Conservation (phyloP, 371 early-diverging fungal genomes). For the Mucor saturninus region DNA sequence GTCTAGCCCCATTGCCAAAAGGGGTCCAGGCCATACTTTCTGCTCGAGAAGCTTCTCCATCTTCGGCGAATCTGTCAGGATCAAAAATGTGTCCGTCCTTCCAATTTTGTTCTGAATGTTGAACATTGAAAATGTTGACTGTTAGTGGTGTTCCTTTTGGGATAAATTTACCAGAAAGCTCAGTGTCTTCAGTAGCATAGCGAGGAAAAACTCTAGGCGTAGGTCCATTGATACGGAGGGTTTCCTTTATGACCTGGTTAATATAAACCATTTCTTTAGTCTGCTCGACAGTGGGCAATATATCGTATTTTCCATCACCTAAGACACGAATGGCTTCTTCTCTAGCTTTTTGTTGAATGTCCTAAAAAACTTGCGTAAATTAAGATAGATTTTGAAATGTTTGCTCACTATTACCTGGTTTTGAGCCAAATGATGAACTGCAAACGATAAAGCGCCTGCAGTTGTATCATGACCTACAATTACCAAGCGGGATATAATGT, state of each 20-base stretch:
- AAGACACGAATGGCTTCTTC: constrained; percentile 54
- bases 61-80: constrained; percentile 18
- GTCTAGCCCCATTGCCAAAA: constrained; percentile 39
- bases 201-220: constrained; percentile 10
- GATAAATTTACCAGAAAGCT: constrained; percentile 43
- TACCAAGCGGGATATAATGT: not conserved
- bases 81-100: constrained; percentile 4
- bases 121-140: constrained; percentile 42
- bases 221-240: constrained; percentile 21
- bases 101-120: constrained; percentile 41
- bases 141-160: constrained; percentile 51
- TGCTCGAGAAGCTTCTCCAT: not conserved
- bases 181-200: constrained; percentile 42
- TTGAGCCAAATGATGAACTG: not conserved
- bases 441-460: not conserved
- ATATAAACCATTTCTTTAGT: constrained; percentile 47
- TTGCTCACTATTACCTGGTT: constrained; percentile 21
- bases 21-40: constrained; percentile 34
- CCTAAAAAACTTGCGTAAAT: constrained; percentile 12
- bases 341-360: constrained; percentile 54
- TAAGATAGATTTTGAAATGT: not conserved
- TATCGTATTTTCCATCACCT: constrained; percentile 45
- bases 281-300: constrained; percentile 49
- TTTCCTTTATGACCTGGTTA: constrained; percentile 32
- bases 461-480: not conserved